phyloP scores from a whole-genome alignment of 2,329 filamentous ascomycete genomes.

The Pseudocercospora fuligena region DNA sequence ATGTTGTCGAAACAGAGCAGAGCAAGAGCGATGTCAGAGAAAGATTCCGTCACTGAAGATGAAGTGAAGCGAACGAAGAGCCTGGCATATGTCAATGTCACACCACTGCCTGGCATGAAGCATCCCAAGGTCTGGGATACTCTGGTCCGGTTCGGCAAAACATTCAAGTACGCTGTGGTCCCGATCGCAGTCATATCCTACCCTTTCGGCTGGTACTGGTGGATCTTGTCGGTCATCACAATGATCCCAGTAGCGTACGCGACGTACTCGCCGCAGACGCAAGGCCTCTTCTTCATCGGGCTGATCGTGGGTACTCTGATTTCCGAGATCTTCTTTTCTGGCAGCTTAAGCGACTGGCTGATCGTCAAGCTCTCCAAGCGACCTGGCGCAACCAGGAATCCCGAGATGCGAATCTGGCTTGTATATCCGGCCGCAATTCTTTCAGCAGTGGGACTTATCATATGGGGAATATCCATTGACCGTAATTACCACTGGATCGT shows the following conservation, averaged over 20 bases:
- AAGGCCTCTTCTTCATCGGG: constrained; percentile 27
- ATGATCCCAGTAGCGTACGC: constrained; percentile 27
- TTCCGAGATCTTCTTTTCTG: constrained; percentile 26
- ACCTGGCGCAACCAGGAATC: constrained; percentile 19
- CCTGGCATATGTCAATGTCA: constrained; percentile 21
- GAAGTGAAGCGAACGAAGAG: constrained; percentile 23
- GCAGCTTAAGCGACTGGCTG: constrained; percentile 27
- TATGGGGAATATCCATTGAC: constrained; percentile 27
- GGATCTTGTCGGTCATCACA: constrained; percentile 25
- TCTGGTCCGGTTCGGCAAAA: constrained; percentile 23
- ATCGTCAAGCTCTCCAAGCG: constrained; percentile 25
- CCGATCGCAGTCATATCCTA: constrained; percentile 24
- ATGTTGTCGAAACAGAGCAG: constrained; percentile 19
- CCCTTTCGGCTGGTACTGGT: constrained; percentile 30
- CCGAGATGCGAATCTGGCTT: constrained; percentile 28
- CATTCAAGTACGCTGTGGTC: constrained; percentile 24
- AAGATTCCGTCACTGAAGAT: constrained; percentile 4
- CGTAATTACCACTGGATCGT: constrained; percentile 29
- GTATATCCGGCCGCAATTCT: constrained; percentile 25
- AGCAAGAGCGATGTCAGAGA: constrained; percentile 9
- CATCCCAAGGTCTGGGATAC: constrained; percentile 27
- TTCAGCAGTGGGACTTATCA: constrained; percentile 21
- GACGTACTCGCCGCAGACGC: constrained; percentile 24
- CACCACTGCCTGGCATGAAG: constrained; percentile 25
- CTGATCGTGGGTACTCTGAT: constrained; percentile 28